Evolutionary conservation across 495 filamentous ascomycete species (phyloP).

Genomic region (Trichoderma erinaceum): DNA sequence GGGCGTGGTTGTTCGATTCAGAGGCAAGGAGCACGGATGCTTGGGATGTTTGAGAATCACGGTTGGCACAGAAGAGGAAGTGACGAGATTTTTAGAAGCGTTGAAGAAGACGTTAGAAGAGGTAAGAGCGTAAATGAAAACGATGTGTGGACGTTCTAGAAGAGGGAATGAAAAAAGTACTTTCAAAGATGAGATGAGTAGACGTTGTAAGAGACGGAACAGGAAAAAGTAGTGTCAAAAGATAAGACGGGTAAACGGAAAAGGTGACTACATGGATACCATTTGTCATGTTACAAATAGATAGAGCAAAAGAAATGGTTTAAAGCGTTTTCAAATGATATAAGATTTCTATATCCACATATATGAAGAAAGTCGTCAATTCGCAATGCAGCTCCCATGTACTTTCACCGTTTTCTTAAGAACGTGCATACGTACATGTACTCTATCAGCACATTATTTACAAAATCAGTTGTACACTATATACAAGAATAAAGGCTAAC

Average conservation of each 20-base stretch:
- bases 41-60: conserved; percentile 84
- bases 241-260: neutral
- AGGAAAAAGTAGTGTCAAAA: too few species aligned
- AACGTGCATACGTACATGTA: neutral
- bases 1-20: conserved; percentile 87
- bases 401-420: too few species aligned
- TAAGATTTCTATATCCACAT: neutral
- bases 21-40: conserved; percentile 88
- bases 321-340: neutral
- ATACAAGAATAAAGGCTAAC: neutral
- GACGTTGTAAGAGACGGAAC: too few species aligned
- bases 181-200: neutral
- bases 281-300: neutral
- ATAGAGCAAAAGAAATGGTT: neutral
- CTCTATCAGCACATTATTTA: neutral
- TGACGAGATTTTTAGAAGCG: conserved; percentile 66
- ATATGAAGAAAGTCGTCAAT: neutral
- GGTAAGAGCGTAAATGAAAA: conserved; percentile 29
- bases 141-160: neutral
- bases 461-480: neutral
- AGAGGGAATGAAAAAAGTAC: neutral
- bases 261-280: neutral
- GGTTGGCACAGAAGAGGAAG: conserved; percentile 83
- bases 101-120: conserved; percentile 55
- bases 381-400: too few species aligned